These are phyloP conservation scores for Hypericum perforatum DNA, from an alignment of 345 rosid species.

Conservation along the genomic window DNA sequence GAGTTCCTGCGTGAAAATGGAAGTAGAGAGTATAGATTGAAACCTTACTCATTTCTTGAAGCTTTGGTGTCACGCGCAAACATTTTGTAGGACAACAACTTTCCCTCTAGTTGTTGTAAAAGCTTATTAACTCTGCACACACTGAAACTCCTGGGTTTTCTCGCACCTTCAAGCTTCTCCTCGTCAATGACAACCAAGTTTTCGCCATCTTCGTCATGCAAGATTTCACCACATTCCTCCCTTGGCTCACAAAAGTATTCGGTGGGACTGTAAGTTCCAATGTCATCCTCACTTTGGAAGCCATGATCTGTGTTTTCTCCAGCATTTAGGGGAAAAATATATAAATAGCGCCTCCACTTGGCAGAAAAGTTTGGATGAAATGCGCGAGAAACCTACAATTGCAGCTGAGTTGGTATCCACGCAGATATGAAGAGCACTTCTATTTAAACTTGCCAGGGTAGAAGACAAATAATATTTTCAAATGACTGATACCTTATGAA, in stretches of 20 bases:
- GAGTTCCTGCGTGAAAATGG: neutral
- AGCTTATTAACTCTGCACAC: constrained; percentile 64
- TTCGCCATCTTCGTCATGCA: constrained; percentile 21
- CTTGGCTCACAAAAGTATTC: constrained; percentile 16
- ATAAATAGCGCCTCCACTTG: constrained; percentile 88
- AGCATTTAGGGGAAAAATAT: constrained; percentile 64
- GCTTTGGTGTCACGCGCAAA: constrained; percentile 97
- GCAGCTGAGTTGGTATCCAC: constrained; percentile 1
- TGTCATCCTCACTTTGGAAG: constrained; percentile 20
- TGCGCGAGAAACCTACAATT: constrained; percentile 57
- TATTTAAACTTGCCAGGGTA: constrained; percentile 4
- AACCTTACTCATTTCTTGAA: constrained; percentile 74
- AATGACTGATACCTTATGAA: constrained; percentile 45
- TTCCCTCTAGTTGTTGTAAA: constrained; percentile 72
- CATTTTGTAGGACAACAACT: constrained; percentile 61
- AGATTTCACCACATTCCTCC: constrained; percentile 24
- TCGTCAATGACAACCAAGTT: constrained; percentile 15
- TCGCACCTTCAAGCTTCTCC: constrained; percentile 28
- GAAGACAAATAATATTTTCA: neutral
- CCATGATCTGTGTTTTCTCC: constrained; percentile 32
- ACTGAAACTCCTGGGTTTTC: constrained; percentile 45
- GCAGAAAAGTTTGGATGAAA: constrained; percentile 97
- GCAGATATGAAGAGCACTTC: constrained; percentile 5
- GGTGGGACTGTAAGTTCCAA: constrained; percentile 16
- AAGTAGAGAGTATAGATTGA: neutral